Conservation (phyloP, 2,329 filamentous ascomycete species). For the Volutella citrinella region DNA sequence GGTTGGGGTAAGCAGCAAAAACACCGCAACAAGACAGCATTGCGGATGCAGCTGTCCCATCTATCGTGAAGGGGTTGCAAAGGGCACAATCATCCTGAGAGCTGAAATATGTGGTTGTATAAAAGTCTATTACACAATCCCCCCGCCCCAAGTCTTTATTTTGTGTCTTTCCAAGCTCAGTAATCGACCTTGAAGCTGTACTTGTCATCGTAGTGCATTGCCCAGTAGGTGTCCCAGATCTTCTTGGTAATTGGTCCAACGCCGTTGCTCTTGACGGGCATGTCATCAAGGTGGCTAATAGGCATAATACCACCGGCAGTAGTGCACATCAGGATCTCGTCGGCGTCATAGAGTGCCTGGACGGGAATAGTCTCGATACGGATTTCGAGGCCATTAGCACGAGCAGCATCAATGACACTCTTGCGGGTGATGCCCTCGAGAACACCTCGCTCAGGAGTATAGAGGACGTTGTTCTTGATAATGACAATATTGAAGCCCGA, state of each 20-base stretch:
- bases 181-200: constrained; percentile 35
- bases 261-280: constrained; percentile 38
- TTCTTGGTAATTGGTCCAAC: constrained; percentile 42
- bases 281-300: constrained; percentile 44
- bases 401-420: constrained; percentile 44
- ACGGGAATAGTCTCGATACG: constrained; percentile 41
- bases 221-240: constrained; percentile 52
- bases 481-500: constrained; percentile 48
- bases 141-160: too few relatives aligned
- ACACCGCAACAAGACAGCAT: too few relatives aligned
- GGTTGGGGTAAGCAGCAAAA: too few relatives aligned
- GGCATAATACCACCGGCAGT: constrained; percentile 54
- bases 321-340: constrained; percentile 52
- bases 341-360: constrained; percentile 36
- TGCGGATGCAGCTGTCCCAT: too few relatives aligned
- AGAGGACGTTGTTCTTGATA: constrained; percentile 42
- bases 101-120: too few relatives aligned
- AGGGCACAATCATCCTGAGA: too few relatives aligned
- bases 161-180: too few relatives aligned
- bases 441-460: constrained; percentile 46
- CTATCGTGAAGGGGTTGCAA: too few relatives aligned
- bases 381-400: constrained; percentile 29
- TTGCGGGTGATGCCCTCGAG: constrained; percentile 47
- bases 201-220: constrained; percentile 39
- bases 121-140: too few relatives aligned